Evolutionary conservation across 495 filamentous ascomycete genomes (phyloP).

Genomic region (Clavariopsis aquatica): DNA sequence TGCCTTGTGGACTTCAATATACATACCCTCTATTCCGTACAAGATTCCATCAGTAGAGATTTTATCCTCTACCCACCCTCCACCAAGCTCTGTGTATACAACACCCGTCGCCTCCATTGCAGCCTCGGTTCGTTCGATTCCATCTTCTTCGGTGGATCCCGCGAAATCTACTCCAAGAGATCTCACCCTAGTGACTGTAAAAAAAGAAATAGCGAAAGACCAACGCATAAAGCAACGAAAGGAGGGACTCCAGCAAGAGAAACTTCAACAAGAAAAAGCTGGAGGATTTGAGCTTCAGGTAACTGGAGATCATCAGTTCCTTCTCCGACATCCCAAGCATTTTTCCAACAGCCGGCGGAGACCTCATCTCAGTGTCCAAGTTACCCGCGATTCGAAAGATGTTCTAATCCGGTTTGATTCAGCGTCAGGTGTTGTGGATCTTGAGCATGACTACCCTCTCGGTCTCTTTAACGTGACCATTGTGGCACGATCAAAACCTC

Average conservation of each 20-base stretch:
- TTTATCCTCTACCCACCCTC: background rate
- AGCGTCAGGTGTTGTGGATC: conserved; percentile 58
- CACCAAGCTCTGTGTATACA: background rate
- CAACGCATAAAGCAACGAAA: background rate
- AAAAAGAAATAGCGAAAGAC: background rate
- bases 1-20: background rate
- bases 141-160: background rate
- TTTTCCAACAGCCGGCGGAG: conserved; percentile 51
- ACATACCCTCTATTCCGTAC: background rate
- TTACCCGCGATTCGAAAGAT: conserved; percentile 48
- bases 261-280: conserved; percentile 41
- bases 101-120: background rate
- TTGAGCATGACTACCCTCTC: conserved; percentile 60
- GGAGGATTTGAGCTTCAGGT: conserved; percentile 62
- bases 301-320: conserved; percentile 62
- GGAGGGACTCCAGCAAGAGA: background rate
- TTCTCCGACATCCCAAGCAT: conserved; percentile 59
- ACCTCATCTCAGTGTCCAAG: conserved; percentile 54
- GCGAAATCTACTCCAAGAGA: conserved; percentile 5
- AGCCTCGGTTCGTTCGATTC: background rate
- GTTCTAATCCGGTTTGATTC: conserved; percentile 57
- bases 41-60: background rate
- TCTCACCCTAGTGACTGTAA: background rate
- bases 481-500: conserved; percentile 54
- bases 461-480: conserved; percentile 61